phyloP scores from a whole-genome alignment of 805 yeast species.

The Pichia exigua region DNA sequence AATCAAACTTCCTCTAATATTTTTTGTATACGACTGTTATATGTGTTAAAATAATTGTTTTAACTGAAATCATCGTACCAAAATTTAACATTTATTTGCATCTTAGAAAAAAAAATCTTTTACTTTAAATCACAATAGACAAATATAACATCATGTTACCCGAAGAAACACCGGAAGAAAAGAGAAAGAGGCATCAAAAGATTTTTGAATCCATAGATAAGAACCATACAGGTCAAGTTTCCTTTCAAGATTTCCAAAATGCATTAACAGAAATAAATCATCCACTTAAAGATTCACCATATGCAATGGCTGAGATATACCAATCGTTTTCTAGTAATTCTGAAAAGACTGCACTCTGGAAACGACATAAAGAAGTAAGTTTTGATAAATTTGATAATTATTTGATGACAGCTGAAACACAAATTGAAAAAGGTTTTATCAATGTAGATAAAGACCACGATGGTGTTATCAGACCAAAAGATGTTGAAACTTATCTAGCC shows the following conservation, averaged over 20 bases:
- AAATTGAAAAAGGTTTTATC: constrained; percentile 60
- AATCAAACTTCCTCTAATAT: not conserved
- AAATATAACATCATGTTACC: constrained; percentile 4
- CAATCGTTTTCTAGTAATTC: constrained; percentile 33
- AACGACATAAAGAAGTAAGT: constrained; percentile 38
- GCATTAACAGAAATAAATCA: constrained; percentile 45
- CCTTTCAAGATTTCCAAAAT: constrained; percentile 38
- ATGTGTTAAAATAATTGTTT: not conserved
- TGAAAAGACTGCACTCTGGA: constrained; percentile 4
- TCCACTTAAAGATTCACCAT: constrained; percentile 55
- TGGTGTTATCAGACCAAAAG: constrained; percentile 58
- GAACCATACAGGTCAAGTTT: constrained; percentile 39
- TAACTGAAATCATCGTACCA: not conserved
- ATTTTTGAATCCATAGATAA: constrained; percentile 40
- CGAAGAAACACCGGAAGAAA: constrained; percentile 17
- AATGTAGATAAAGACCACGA: constrained; percentile 65
- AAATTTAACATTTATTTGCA: not conserved
- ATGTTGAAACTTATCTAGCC: constrained; percentile 57
- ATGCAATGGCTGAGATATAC: constrained; percentile 51
- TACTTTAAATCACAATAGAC: too few relatives aligned
- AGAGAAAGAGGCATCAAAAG: constrained; percentile 28
- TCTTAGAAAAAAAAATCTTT: not conserved
- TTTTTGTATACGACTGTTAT: not conserved
- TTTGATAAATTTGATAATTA: constrained; percentile 61
- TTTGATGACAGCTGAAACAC: constrained; percentile 58